Evolutionary conservation across 2,329 filamentous ascomycete species (phyloP), one percentile per base, ranked within the genome.

Genomic region (Fusarium sterilihyphosum): DNA sequence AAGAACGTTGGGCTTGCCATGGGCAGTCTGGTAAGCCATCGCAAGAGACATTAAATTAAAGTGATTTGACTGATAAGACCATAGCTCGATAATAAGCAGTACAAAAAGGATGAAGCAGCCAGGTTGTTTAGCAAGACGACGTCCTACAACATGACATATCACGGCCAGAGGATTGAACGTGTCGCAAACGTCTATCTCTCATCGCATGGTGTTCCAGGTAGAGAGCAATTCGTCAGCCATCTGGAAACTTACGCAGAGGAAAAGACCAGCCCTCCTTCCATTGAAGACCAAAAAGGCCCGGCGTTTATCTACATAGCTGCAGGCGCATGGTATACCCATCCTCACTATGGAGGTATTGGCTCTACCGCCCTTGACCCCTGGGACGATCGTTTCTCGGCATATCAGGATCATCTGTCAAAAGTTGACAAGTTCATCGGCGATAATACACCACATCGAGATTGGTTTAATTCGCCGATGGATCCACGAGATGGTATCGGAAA

Each of bases 1-100:
- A 86, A 89, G 22, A 86, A 91, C 72, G 78, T 91, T 6, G 92
- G 88, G 78, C 90, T 88, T 85, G 87, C 88, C 5, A 71, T 78
- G 40, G 72, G 26, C 22, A 58, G 68, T 6, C n/a, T 77, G 41
- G 83, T 78, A 64, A 74, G 75, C 43, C 16, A 7, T 12, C 4
- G 1, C 6, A 3, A 1, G 7, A 6, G 9, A 8, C n/a, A 0
- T 8, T 24, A 2, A 20, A 9, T 8, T 24, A 2, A 8, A 9
- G 13, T 5, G 17, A 2, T 3, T 2, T 13, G 24, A 11, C n/a
- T 33, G 7, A 61, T 18, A 62, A 62, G 5, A 9, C 14, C 16
- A 26, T n/a, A 66, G 61, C 58, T 76, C 24, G 54, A 61, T 13
- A n/a, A 31, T 5, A 38, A 61, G 13, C 24, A 47, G 12, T 43